Base-by-base conservation (phyloP, 495 filamentous ascomycete species). In the Glarea lozoyensis region DNA sequence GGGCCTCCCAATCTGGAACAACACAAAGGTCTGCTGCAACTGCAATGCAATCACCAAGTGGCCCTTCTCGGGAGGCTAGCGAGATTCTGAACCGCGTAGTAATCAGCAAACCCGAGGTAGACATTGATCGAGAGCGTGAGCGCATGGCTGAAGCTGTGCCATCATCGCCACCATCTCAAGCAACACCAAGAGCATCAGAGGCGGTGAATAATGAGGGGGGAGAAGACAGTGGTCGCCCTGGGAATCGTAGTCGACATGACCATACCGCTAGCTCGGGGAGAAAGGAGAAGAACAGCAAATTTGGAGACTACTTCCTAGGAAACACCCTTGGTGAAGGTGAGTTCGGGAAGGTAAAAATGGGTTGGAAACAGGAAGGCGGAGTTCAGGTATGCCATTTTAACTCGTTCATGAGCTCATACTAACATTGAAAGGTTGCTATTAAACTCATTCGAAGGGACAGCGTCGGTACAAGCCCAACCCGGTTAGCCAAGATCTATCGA, bases 271-370 rank as follows among this genome's bases (percentile, higher is more conserved):
- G 65, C 16, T 66, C 67, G 0, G 57, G 59, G 25, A 62, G 68
- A 43, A 45, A 51, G 12, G 69, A 76, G 36, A 97, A 93, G 65
- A 86, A 88, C 46, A 88, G 80, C 16, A 84, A 80, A 11, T 97
- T 97, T 58, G 93, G 92, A 27, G 86, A 94, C 19, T 99, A 95
- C 57, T 86, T 92, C 43, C 70, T 99, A 7, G 92, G 92, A 3
- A 88, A 94, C 53, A 96, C 90, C n/a, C 80, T 99, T 20, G 92
- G 92, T 37, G 92, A 97, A 67, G 92, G 92, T 23, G 92, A 99
- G 56, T 99, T 99, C 59, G 92, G 92, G 40, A 99, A 99, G 58
- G 92, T 99, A 53, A 97, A 96, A 62, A 75, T 99, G 54, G 92
- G 92, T n/a, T 99, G 93, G 92, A 97, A 94, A 64, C 80, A 83